phyloP scores from a whole-genome alignment of 805 yeast genomes.

The Candida alai region DNA sequence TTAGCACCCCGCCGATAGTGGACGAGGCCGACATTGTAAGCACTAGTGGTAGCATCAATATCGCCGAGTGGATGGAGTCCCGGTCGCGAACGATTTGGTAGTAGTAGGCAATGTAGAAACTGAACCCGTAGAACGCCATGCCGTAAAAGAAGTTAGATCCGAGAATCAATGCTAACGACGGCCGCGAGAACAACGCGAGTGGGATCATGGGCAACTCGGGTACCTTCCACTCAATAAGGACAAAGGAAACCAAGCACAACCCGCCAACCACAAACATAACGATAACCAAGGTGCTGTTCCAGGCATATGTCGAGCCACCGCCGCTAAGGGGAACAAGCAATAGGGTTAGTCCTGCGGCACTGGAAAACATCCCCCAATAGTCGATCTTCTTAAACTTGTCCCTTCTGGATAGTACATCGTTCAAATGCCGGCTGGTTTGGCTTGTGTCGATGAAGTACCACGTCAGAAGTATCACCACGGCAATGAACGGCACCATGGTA shows the following conservation, averaged over 20 bases:
- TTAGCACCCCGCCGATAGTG: conserved; percentile 28
- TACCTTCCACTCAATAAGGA: conserved; percentile 36
- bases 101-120: conserved; percentile 25
- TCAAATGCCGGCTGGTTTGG: conserved; percentile 28
- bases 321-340: conserved; percentile 48
- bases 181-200: conserved; percentile 33
- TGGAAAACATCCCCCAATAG: conserved; percentile 44
- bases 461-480: conserved; percentile 22
- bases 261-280: conserved; percentile 47
- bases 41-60: conserved; percentile 29
- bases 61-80: conserved; percentile 35
- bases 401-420: conserved; percentile 20
- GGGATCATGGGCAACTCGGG: conserved; percentile 48
- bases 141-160: conserved; percentile 28
- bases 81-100: conserved; percentile 21
- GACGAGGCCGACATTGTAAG: conserved; percentile 31
- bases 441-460: conserved; percentile 27
- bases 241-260: conserved; percentile 30
- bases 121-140: conserved; percentile 31
- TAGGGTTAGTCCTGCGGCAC: conserved; percentile 42
- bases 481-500: conserved; percentile 41
- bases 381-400: conserved; percentile 45
- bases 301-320: conserved; percentile 50
- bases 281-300: conserved; percentile 54
- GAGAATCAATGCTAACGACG: conserved; percentile 37